Evolutionary conservation across 31 red algal genomes (phyloP).

Genomic region (Pterothamnion heteromorphum): DNA sequence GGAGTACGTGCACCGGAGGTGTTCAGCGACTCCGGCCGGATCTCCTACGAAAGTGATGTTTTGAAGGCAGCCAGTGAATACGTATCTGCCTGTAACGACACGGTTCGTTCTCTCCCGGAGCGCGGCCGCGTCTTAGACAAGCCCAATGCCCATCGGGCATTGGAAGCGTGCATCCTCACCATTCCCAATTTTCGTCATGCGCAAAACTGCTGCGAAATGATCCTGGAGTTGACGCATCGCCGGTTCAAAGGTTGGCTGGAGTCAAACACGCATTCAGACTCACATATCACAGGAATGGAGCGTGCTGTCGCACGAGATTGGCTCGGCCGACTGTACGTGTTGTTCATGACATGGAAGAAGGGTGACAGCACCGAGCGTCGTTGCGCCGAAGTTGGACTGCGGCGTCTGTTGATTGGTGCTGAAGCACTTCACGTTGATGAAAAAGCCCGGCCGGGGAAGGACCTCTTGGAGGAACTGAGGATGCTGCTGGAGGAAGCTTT

Average conservation of each 20-base stretch:
- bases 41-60: background rate
- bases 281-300: slow-evolving; percentile 8
- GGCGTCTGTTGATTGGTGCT: background rate
- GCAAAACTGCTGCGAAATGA: slow-evolving; percentile 11
- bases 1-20: background rate
- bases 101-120: background rate
- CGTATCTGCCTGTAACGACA: background rate
- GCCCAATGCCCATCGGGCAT: slow-evolving; percentile 16
- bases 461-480: background rate
- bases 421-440: background rate
- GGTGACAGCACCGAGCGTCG: background rate
- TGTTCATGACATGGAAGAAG: background rate
- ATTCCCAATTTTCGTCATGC: background rate
- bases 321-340: background rate
- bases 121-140: background rate
- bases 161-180: slow-evolving; percentile 6
- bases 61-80: background rate
- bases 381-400: background rate
- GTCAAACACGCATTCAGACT: background rate
- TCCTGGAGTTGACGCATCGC: slow-evolving; percentile 4
- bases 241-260: slow-evolving; percentile 27
- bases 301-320: background rate
- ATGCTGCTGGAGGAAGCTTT: background rate
- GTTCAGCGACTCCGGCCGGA: background rate
- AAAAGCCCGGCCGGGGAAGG: background rate